Evolutionary conservation across 345 rosid genomes (phyloP).

Genomic region (Aquilaria yunnanensis): DNA sequence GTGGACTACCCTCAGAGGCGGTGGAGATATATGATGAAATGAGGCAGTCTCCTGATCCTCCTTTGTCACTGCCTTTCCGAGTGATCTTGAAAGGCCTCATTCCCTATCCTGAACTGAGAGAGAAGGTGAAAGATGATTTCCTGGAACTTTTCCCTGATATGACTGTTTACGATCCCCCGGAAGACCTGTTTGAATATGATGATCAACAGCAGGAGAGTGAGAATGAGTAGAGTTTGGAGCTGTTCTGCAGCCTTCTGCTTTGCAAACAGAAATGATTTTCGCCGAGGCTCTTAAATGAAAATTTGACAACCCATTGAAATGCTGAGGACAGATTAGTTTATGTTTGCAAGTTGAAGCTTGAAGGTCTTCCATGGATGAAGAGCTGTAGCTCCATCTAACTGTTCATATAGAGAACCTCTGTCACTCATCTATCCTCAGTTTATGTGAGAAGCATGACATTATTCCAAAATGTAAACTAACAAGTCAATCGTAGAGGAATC

Average conservation of each 20-base stretch:
- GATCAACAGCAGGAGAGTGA: constrained; percentile 38
- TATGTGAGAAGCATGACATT: no score
- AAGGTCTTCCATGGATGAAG: no score
- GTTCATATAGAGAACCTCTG: no score
- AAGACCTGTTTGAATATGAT: constrained; percentile 70
- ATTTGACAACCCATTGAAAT: no score
- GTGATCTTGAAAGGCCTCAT: constrained; percentile 87
- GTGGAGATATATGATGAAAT: constrained; percentile 79
- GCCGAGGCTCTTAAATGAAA: no score
- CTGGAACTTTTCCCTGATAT: constrained; percentile 84
- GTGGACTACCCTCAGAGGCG: constrained; percentile 57
- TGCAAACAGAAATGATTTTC: no score
- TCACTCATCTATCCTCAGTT: no score
- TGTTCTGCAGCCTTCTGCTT: neutral
- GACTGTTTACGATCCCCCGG: constrained; percentile 84
- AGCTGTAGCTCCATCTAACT: no score
- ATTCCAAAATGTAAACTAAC: no score
- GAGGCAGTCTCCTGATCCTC: constrained; percentile 85
- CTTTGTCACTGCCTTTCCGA: constrained; percentile 81
- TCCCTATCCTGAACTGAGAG: constrained; percentile 76
- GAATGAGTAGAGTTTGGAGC: constrained; percentile 25
- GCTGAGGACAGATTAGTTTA: no score
- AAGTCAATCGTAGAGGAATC: no score
- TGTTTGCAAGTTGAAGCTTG: no score
- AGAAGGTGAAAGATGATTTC: constrained; percentile 78